A percentile compares a stretch with the other conserved stretches of the same genome.
Evolutionary conservation across 2,329 filamentous ascomycete species (phyloP).

Genomic region (Periconia sp.): DNA sequence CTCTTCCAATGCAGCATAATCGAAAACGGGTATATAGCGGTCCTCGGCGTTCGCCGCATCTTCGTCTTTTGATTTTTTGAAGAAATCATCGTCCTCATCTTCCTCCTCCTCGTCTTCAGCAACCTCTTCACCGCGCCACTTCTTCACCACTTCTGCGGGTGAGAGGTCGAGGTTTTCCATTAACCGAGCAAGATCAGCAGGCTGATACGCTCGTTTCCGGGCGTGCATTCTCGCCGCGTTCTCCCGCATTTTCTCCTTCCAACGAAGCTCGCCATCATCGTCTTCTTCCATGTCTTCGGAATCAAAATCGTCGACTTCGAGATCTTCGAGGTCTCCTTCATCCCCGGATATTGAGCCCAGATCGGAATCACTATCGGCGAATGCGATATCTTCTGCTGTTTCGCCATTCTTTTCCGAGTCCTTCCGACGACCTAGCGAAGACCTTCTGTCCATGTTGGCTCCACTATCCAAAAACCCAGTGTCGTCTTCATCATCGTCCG

Average conservation of each 20-base stretch:
- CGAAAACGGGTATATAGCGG: slow-evolving; percentile 73
- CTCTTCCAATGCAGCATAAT: slow-evolving; percentile 77
- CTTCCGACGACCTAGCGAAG: slow-evolving; percentile 26
- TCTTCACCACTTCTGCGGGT: slow-evolving; percentile 72
- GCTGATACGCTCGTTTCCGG: slow-evolving; percentile 71
- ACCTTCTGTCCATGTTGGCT: slow-evolving; percentile 43
- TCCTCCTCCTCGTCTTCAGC: slow-evolving; percentile 54
- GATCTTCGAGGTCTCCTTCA: slow-evolving; percentile 36
- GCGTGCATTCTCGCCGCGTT: slow-evolving; percentile 73
- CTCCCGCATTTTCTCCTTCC: slow-evolving; percentile 85
- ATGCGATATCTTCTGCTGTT: slow-evolving; percentile 69
- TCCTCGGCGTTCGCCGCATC: slow-evolving; percentile 64
- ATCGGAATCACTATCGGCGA: slow-evolving; percentile 96
- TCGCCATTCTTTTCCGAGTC: slow-evolving; percentile 31
- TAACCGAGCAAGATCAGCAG: slow-evolving; percentile 79
- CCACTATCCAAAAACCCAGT: slow-evolving; percentile 45
- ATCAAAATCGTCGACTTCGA: slow-evolving; percentile 53
- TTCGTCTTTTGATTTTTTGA: slow-evolving; percentile 57
- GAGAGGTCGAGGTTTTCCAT: slow-evolving; percentile 85
- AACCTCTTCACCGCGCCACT: slow-evolving; percentile 73
- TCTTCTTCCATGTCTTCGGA: slow-evolving; percentile 59
- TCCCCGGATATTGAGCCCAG: slow-evolving; percentile 80
- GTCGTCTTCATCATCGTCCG: slow-evolving; percentile 55
- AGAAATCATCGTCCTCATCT: slow-evolving; percentile 66
- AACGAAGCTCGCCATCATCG: slow-evolving; percentile 71